A percentile compares a stretch with the other conserved stretches of the same genome.
These are phyloP conservation scores for Leccinum variicolor DNA, from an alignment of 768 basidiomycete genomes.

Conservation along the genomic window DNA sequence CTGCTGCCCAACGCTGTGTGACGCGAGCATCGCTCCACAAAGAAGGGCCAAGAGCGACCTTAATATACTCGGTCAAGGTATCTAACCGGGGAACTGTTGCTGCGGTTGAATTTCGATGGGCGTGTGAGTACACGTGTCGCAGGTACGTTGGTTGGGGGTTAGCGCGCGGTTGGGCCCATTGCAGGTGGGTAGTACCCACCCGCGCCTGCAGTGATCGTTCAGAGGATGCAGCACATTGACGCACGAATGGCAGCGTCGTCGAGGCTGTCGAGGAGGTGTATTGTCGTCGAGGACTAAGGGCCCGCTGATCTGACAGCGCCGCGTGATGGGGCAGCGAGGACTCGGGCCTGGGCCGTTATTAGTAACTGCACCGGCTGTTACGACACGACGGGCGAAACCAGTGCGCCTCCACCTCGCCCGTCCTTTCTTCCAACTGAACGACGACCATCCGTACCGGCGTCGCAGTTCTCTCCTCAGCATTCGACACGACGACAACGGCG, in stretches of 20 bases:
- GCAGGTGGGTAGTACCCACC: background rate
- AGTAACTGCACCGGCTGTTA: slow-evolving; percentile 29
- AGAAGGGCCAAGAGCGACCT: slow-evolving; percentile 5
- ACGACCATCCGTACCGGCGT: slow-evolving; percentile 16
- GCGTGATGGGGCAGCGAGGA: slow-evolving; percentile 22
- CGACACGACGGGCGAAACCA: slow-evolving; percentile 33
- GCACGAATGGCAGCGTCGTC: background rate
- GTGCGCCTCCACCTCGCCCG: slow-evolving; percentile 19
- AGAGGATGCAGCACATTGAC: background rate
- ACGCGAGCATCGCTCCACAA: slow-evolving; percentile 14
- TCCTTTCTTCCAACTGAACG: slow-evolving; percentile 20
- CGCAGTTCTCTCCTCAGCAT: slow-evolving; percentile 6
- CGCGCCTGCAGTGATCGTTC: background rate
- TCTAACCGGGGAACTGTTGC: slow-evolving; percentile 19
- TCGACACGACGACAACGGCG: slow-evolving; percentile 15
- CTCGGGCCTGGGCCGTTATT: slow-evolving; percentile 15
- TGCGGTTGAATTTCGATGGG: slow-evolving; percentile 27
- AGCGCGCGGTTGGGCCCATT: slow-evolving; percentile 21
- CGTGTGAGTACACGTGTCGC: slow-evolving; percentile 35
- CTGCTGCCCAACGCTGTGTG: slow-evolving; percentile 2
- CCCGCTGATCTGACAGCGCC: slow-evolving; percentile 17
- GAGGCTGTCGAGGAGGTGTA: background rate
- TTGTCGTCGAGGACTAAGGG: slow-evolving; percentile 9
- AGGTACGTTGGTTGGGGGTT: slow-evolving; percentile 23
- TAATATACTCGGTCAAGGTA: background rate